Percentiles rank a stretch among this genome's conserved stretches.
phyloP scores from a whole-genome alignment of 495 filamentous ascomycete genomes.

The Cudoniella acicularis region DNA sequence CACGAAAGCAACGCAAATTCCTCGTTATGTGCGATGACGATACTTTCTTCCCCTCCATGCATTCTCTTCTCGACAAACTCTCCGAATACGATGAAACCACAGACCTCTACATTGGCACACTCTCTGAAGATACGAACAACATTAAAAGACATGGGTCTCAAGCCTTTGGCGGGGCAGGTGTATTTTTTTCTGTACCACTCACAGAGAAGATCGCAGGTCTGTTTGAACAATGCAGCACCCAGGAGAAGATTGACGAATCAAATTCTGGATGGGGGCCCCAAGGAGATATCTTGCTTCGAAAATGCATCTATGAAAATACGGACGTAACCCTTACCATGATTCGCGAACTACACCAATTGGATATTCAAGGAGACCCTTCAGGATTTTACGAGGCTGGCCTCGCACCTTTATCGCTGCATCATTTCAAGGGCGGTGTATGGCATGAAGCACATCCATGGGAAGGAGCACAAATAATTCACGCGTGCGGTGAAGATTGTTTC shows the following conservation, averaged over 20 bases:
- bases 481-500: slow-evolving; percentile 24
- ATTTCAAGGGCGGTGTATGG: slow-evolving; percentile 27
- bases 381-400: slow-evolving; percentile 28
- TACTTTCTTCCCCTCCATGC: slow-evolving; percentile 55
- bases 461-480: slow-evolving; percentile 21
- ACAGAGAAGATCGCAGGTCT: slow-evolving; percentile 38
- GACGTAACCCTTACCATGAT: slow-evolving; percentile 46
- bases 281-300: slow-evolving; percentile 41
- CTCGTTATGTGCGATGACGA: slow-evolving; percentile 39
- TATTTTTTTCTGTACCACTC: slow-evolving; percentile 53
- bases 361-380: slow-evolving; percentile 23
- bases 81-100: slow-evolving; percentile 40
- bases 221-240: slow-evolving; percentile 21
- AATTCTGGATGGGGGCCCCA: slow-evolving; percentile 27
- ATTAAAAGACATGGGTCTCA: slow-evolving; percentile 38
- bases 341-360: slow-evolving; percentile 39
- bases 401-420: slow-evolving; percentile 22
- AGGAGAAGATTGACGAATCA: slow-evolving; percentile 42
- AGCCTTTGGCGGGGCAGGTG: slow-evolving; percentile 59
- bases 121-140: slow-evolving; percentile 44
- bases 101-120: slow-evolving; percentile 50
- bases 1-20: slow-evolving; percentile 28
- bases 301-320: slow-evolving; percentile 52
- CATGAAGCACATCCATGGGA: slow-evolving; percentile 16
- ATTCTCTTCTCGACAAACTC: slow-evolving; percentile 42